Evolutionary conservation across 441 rosid species (phyloP), one percentile per base, ranked within the genome.

Genomic region (Arabidopsis hybrid): DNA sequence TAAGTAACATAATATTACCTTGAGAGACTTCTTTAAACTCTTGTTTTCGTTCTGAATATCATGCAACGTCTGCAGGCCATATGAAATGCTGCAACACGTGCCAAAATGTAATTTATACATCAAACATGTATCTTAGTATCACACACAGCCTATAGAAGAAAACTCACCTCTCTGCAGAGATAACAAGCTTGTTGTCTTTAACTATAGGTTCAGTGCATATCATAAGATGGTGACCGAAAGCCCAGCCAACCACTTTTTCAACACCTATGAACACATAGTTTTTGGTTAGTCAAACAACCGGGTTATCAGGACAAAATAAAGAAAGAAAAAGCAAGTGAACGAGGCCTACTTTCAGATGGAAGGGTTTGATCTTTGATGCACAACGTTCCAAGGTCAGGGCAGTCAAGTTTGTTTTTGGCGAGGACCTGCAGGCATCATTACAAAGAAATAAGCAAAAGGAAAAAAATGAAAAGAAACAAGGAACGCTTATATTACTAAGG

Each of bases 171-270:
- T 91, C 95, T 50, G 88, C 80, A 6, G 96, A 87, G 64, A 96
- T 80, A 73, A 83, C 72, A 43, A 93, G 92, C 78, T 88, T 89
- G 72, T 82, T 80, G 79, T 91, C 97, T 84, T 83, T 82, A 14
- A 79, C 64, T n/a, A 74, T 71, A 71, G 85, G 83, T 80, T 90
- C 91, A 21, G 88, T 72, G 67, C 84, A 79, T 75, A 87, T 85
- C 98, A 90, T 91, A 52, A 88, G 88, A 71, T 90, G 96, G 80
- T 90, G 87, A 76, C 97, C 84, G 40, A 89, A 65, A 46, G 97
- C 95, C 98, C 97, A 96, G 60, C 99, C 99, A 17, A 91, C 93
- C 67, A 89, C 83, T 85, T 91, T 96, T 82, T 96, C 99, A 71
- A 85, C 99, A 71, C 92, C 99, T 96, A 67, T 43, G 34, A 57